A percentile compares a stretch with the other conserved stretches of the same genome.
Conservation (phyloP, 1,139 yeast genomes). For the Sugiyamaella xylanicola region DNA sequence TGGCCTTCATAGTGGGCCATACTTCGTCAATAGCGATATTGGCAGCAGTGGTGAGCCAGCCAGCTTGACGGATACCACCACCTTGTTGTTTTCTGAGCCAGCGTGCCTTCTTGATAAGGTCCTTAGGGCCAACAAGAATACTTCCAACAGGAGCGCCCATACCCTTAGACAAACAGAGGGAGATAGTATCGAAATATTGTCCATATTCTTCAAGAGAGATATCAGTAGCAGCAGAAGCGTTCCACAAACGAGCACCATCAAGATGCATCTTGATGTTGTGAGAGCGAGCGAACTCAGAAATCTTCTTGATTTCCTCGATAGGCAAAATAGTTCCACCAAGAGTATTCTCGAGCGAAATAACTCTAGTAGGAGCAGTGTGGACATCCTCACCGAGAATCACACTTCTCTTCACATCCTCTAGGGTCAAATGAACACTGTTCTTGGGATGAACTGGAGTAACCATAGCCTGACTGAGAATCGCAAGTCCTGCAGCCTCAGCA, state of each 20-base stretch:
- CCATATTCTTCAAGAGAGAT: conserved; percentile 73
- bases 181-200: conserved; percentile 79
- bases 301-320: conserved; percentile 72
- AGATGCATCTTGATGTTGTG: conserved; percentile 71
- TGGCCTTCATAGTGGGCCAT: conserved; percentile 57
- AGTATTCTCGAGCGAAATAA: conserved; percentile 86
- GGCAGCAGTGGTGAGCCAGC: conserved; percentile 83
- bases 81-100: conserved; percentile 94
- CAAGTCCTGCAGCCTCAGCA: conserved; percentile 90
- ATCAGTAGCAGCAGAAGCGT: conserved; percentile 78
- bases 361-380: conserved; percentile 86
- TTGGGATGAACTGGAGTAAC: conserved; percentile 78
- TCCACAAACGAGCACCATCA: conserved; percentile 97
- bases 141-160: conserved; percentile 96
- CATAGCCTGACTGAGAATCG: conserved; percentile 89
- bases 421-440: conserved; percentile 73
- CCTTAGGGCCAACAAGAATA: conserved; percentile 68
- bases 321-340: conserved; percentile 83
- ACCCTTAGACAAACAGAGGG: conserved; percentile 86
- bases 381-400: conserved; percentile 78
- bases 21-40: conserved; percentile 74
- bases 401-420: conserved; percentile 70
- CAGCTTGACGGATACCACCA: conserved; percentile 92
- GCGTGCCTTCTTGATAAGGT: conserved; percentile 69
- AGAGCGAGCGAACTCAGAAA: conserved; percentile 68